Conservation (phyloP, 2,329 filamentous ascomycete species). For the Neobulgaria alba region DNA sequence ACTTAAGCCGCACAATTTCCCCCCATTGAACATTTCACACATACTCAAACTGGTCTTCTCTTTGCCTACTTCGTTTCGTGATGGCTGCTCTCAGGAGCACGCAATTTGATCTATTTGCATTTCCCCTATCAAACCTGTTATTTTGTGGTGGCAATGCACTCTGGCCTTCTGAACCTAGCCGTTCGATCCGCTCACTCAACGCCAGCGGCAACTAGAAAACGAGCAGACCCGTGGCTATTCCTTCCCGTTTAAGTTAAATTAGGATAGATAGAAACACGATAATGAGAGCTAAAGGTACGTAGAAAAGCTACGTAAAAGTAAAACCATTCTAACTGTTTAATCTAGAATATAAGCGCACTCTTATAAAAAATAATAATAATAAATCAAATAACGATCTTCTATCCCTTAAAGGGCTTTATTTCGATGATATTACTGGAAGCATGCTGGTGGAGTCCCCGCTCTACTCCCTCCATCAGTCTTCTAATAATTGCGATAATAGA, state of each 20-base stretch:
- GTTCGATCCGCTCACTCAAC: constrained; percentile 11
- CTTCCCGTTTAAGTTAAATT: too few relatives aligned
- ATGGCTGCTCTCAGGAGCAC: constrained; percentile 6
- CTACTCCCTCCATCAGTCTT: constrained; percentile 11
- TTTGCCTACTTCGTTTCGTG: neutral
- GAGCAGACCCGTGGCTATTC: too few relatives aligned
- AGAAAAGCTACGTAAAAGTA: too few relatives aligned
- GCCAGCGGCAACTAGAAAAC: constrained; percentile 9
- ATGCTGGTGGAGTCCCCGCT: constrained; percentile 9
- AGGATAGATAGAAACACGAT: too few relatives aligned
- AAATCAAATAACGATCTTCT: too few relatives aligned
- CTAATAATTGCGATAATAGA: constrained; percentile 14
- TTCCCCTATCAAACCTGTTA: constrained; percentile 8
- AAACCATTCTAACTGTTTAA: too few relatives aligned
- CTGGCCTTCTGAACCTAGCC: constrained; percentile 10
- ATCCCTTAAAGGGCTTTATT: constrained; percentile 11
- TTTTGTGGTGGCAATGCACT: constrained; percentile 7
- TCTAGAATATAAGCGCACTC: too few relatives aligned
- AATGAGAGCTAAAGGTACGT: too few relatives aligned
- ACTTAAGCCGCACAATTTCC: too few relatives aligned
- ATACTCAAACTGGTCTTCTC: constrained; percentile 6
- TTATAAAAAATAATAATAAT: too few relatives aligned
- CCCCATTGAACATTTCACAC: too few relatives aligned
- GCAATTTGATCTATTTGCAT: constrained; percentile 9
- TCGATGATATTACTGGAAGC: constrained; percentile 12